These are phyloP conservation scores for Oropetium thomaeum DNA, from an alignment of 176 grass and related monocot species.

Conservation along the genomic window DNA sequence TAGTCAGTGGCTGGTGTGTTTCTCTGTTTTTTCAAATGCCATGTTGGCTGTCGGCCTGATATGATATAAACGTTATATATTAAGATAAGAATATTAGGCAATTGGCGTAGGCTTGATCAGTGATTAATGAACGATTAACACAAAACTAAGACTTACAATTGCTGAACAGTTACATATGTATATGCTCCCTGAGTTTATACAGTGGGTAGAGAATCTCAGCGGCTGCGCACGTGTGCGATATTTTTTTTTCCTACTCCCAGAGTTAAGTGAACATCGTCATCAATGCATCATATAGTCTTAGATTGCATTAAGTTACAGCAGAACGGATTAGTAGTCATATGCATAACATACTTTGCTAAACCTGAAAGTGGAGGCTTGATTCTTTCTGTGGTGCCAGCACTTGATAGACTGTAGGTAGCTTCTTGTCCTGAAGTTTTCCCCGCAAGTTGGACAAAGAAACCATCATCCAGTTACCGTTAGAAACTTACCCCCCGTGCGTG, in stretches of 20 bases:
- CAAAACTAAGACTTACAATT: neutral
- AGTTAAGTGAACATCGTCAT: neutral
- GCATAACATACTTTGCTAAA: neutral
- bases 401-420: neutral
- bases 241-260: neutral
- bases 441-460: neutral
- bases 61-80: neutral
- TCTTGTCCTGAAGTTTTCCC: neutral
- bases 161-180: neutral
- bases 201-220: neutral
- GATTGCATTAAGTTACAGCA: neutral
- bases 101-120: too few species aligned
- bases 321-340: neutral
- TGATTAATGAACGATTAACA: neutral
- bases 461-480: neutral
- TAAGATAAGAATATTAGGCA: neutral
- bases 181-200: neutral
- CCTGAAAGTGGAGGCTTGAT: neutral
- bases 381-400: neutral
- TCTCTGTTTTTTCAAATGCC: too few species aligned
- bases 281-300: neutral
- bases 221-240: neutral
- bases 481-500: neutral
- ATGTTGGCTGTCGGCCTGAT: neutral
- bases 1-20: too few species aligned